Base-by-base conservation (phyloP, 495 filamentous ascomycete species). In the Tuber magnatum region DNA sequence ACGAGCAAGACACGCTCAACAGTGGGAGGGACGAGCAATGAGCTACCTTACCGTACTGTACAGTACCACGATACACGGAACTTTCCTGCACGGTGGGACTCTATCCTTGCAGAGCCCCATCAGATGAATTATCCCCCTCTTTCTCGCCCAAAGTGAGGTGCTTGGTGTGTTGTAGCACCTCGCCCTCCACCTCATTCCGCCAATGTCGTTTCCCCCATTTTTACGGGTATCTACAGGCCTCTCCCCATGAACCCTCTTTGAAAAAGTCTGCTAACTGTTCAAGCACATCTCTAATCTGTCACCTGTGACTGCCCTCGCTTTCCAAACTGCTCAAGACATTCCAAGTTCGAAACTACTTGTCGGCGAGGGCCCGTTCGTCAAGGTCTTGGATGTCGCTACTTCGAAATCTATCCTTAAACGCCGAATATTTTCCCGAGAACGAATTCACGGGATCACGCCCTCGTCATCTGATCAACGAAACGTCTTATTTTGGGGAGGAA, bases 351-450 rank as follows among this genome's bases (percentile, higher is more conserved):
- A 76, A 41, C 80, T 97, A 22, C 82, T 97, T 16, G 88, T 87
- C 0, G 94, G 91, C 81, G 92, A 96, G 83, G 93, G 94, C 43
- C 87, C 87, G 5, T 90, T 88, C 68, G 81, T 97, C n/a, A 88
- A 88, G 70, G 80, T 92, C 44, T 88, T 91, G 77, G 83, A 90
- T 18, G 71, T n/a, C 8, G 40, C 65, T 14, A 41, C 77, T 9
- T 81, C 83, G 5, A 79, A 73, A 24, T 78, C 87, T 9, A 74
- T 88, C 28, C 78, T 78, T 18, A 82, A 85, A 42, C 68, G 80
- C 41, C 74, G 84, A 32, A 83, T 92, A n/a, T 93, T 95, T 73
- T 61, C 80, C 24, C 82, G 84, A 10, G 91, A 93, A 80, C 84
- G 87, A 9, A 90, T 95, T 43, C 92, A 93, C 83, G 92, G 92